Base-by-base conservation (phyloP, 2,329 filamentous ascomycete species). In the Fusarium burgessii region DNA sequence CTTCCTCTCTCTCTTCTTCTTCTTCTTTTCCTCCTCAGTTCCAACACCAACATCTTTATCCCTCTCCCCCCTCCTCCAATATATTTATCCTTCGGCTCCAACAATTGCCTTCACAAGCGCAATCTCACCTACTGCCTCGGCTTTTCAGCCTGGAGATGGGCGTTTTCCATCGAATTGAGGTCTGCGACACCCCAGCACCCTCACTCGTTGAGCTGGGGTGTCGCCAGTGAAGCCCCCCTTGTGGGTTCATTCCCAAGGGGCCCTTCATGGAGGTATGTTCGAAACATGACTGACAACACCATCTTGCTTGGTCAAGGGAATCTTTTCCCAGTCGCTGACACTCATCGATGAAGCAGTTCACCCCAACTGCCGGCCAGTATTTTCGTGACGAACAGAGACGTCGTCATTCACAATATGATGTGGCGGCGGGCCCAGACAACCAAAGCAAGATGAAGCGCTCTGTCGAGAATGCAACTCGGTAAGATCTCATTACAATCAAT, bases 321-420 rank as follows among this genome's bases (percentile, higher is more conserved):
- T 73, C 79, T 83, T 0, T 97, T 97, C 74, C 94, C 94, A 0
- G 83, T 84, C 3, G 17, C 52, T 68, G 12, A 59, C 46, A n/a
- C n/a, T 14, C 2, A 27, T 12, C 14, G n/a, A 15, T 45, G 93
- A 91, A 91, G 1, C 87, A 97, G 0, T 97, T 94, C 79, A 93
- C 93, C 6, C 93, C 94, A 8, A 92, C 92, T 71, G 90, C 91
- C 49, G 90, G 90, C 18, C 91, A 93, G 77, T 89, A 92, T 59
- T 89, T 90, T 73, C 88, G 91, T 18, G 90, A 93, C 69, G 91
- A 94, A 77, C 92, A 94, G 78, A 90, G 92, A 67, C 91, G 91
- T 51, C 90, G 92, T 59, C 89, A 90, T 55, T 95, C 92, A 25
- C 91, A 93, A 75, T 97, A 89, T 74, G 94, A 97, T 75, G 23